Evolutionary conservation across 1,284 basidiomycete genomes (phyloP).

Genomic region (Rhodotorula sp.): DNA sequence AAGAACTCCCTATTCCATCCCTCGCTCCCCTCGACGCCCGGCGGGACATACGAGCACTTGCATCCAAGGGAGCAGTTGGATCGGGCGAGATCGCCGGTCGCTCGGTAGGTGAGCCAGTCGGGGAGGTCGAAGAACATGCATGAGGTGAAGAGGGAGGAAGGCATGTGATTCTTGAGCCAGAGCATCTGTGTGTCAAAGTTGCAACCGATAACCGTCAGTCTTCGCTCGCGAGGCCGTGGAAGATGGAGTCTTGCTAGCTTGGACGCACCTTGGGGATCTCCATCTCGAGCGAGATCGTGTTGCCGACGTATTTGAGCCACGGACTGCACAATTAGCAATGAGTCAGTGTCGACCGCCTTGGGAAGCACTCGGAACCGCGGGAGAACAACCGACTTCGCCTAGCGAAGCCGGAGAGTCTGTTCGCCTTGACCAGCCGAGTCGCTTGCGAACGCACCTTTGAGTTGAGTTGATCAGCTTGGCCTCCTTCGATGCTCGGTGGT

Average conservation of each 20-base stretch:
- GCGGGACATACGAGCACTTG: conserved; percentile 94
- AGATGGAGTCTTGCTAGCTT: too few species aligned
- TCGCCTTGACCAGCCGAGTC: not conserved
- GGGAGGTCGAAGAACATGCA: conserved; percentile 97
- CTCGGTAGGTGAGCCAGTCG: conserved; percentile 91
- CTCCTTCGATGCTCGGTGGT: conserved; percentile 83
- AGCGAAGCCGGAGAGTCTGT: too few species aligned
- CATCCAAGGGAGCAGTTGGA: conserved; percentile 93
- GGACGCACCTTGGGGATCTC: conserved; percentile 59
- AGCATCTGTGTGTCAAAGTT: conserved; percentile 70
- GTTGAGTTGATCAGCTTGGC: conserved; percentile 85
- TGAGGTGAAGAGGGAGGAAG: conserved; percentile 65
- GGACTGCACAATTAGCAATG: conserved; percentile 49
- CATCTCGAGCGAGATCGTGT: conserved; percentile 93
- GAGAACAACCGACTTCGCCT: not conserved
- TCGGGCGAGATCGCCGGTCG: conserved; percentile 73
- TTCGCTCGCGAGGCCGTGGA: not conserved
- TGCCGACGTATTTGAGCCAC: conserved; percentile 92
- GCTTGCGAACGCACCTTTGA: conserved; percentile 6
- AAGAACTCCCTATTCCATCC: conserved; percentile 93
- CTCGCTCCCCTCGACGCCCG: conserved; percentile 53
- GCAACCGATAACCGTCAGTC: not conserved
- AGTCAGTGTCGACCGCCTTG: too few species aligned
- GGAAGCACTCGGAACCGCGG: fast-evolving
- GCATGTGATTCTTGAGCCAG: conserved; percentile 92